phyloP scores from a whole-genome alignment of 257 asterid species.

The Coffea eugenioides region DNA sequence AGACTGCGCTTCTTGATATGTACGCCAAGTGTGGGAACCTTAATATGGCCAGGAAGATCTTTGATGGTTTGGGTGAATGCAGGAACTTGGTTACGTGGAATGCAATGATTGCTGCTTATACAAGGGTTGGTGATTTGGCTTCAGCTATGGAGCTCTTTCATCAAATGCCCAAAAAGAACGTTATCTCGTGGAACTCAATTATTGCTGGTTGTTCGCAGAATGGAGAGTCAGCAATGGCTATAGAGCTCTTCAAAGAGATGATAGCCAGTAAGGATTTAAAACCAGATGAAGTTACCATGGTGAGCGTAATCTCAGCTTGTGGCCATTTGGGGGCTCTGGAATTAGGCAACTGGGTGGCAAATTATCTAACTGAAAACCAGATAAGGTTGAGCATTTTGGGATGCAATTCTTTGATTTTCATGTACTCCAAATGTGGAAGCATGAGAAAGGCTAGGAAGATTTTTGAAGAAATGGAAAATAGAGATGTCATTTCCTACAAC shows the following conservation, averaged over 20 bases:
- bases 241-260: slow-evolving; percentile 64
- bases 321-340: slow-evolving; percentile 78
- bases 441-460: slow-evolving; percentile 44
- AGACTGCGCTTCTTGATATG: slow-evolving; percentile 71
- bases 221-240: slow-evolving; percentile 59
- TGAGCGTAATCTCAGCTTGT: slow-evolving; percentile 68
- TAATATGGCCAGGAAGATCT: slow-evolving; percentile 51
- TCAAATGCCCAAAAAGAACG: slow-evolving; percentile 53
- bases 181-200: slow-evolving; percentile 73
- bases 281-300: slow-evolving; percentile 74
- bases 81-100: slow-evolving; percentile 65
- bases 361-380: slow-evolving; percentile 32
- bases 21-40: slow-evolving; percentile 69
- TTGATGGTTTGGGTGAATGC: slow-evolving; percentile 42
- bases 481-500: slow-evolving; percentile 66
- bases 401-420: slow-evolving; percentile 55
- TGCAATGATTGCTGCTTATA: slow-evolving; percentile 65
- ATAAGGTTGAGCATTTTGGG: slow-evolving; percentile 44
- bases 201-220: slow-evolving; percentile 74
- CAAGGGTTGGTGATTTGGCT: slow-evolving; percentile 51
- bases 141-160: slow-evolving; percentile 55
- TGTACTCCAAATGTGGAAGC: slow-evolving; percentile 84
- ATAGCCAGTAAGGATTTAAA: slow-evolving; percentile 21
- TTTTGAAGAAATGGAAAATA: slow-evolving; percentile 46
- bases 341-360: slow-evolving; percentile 50